phyloP scores from a whole-genome alignment of 768 basidiomycete species.

The Phylloporus scabripes region DNA sequence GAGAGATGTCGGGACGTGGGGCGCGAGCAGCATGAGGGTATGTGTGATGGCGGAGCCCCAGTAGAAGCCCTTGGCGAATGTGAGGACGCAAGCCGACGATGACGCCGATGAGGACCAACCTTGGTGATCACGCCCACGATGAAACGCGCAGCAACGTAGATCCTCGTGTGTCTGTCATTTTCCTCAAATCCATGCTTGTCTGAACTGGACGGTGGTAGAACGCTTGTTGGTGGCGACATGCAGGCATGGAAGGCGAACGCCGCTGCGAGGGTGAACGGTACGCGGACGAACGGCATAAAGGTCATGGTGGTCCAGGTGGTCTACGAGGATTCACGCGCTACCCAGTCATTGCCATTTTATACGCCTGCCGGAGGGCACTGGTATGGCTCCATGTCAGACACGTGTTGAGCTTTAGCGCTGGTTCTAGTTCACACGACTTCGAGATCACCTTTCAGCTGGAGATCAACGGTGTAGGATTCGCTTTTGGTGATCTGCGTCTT shows the following conservation, averaged over 20 bases:
- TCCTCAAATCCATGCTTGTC: not conserved
- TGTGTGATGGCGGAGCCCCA: slow-evolving; percentile 13
- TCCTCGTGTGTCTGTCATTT: slow-evolving; percentile 20
- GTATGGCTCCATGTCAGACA: too few species aligned
- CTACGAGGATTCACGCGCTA: not conserved
- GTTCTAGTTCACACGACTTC: too few species aligned
- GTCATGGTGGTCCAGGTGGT: not conserved
- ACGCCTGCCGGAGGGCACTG: not conserved
- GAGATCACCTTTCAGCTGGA: too few species aligned
- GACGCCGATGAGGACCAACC: slow-evolving; percentile 2
- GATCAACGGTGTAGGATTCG: too few species aligned
- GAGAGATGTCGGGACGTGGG: not conserved
- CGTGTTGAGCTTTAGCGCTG: too few species aligned
- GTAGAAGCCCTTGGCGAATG: slow-evolving; percentile 10
- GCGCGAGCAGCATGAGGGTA: slow-evolving; percentile 4
- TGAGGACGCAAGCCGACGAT: not conserved
- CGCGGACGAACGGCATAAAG: slow-evolving; percentile 29
- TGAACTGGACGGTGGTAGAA: not conserved
- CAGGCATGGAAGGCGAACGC: slow-evolving; percentile 41
- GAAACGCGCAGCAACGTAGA: slow-evolving; percentile 7
- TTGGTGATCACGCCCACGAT: slow-evolving; percentile 9
- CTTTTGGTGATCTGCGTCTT: too few species aligned
- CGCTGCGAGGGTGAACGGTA: slow-evolving; percentile 40
- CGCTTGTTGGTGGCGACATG: slow-evolving; percentile 36
- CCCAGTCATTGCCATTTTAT: too few species aligned